Percentiles rank a stretch among this genome's conserved stretches.
phyloP scores from a whole-genome alignment of 2,329 filamentous ascomycete genomes.

The Dactylellina leptospora region DNA sequence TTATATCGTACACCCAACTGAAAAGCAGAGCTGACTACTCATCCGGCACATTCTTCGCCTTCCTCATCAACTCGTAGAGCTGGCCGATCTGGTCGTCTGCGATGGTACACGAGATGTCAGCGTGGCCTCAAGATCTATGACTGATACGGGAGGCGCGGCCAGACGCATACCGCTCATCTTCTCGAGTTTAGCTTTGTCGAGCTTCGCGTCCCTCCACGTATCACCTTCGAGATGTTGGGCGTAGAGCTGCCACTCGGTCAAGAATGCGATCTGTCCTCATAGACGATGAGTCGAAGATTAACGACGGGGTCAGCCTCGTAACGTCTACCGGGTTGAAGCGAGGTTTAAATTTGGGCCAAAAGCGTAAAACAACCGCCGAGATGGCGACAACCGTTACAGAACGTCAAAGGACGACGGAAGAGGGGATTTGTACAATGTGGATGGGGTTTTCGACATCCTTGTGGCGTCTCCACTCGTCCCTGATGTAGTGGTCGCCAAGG shows the following conservation, averaged over 20 bases:
- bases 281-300: no score
- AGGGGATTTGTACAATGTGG: slow-evolving; percentile 74
- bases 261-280: slow-evolving; percentile 79
- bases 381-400: background rate
- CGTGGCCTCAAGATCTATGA: no score
- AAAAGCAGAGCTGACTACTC: slow-evolving; percentile 12
- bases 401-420: background rate
- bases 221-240: slow-evolving; percentile 91
- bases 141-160: background rate
- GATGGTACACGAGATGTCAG: background rate
- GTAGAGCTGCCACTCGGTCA: slow-evolving; percentile 96
- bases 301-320: no score
- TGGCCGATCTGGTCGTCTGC: slow-evolving; percentile 91
- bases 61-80: slow-evolving; percentile 85
- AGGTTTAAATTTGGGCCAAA: slow-evolving; percentile 13
- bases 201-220: slow-evolving; percentile 80
- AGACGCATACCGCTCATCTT: slow-evolving; percentile 87
- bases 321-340: background rate
- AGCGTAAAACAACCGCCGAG: background rate
- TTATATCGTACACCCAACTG: no score
- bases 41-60: slow-evolving; percentile 31
- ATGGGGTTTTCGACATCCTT: slow-evolving; percentile 85
- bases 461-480: slow-evolving; percentile 88
- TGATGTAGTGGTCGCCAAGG: slow-evolving; percentile 91
- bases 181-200: slow-evolving; percentile 83